phyloP scores from a whole-genome alignment of 768 basidiomycete species.

The Hygrocybe coccinea region DNA sequence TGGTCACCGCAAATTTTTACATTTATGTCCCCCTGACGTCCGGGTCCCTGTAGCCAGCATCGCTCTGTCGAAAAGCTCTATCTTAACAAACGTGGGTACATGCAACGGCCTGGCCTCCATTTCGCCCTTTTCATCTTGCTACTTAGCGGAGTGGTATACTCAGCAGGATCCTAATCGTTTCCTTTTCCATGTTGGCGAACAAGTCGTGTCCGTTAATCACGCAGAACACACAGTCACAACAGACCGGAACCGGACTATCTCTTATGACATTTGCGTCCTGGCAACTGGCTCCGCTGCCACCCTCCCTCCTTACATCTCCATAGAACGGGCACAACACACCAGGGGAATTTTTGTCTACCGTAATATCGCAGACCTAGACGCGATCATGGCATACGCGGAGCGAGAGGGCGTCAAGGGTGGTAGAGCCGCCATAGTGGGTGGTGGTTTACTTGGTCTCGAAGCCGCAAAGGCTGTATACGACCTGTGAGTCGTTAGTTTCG shows the following conservation, averaged over 20 bases:
- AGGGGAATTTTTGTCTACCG: slow-evolving; percentile 69
- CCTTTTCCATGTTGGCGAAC: slow-evolving; percentile 46
- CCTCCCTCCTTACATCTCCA: slow-evolving; percentile 53
- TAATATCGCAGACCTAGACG: slow-evolving; percentile 62
- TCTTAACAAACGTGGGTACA: slow-evolving; percentile 34
- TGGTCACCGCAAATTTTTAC: slow-evolving; percentile 37
- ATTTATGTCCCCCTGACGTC: slow-evolving; percentile 8
- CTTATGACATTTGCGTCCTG: slow-evolving; percentile 61
- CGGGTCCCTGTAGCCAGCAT: not conserved
- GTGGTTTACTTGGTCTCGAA: slow-evolving; percentile 68
- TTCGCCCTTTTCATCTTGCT: slow-evolving; percentile 18
- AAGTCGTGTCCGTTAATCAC: slow-evolving; percentile 37
- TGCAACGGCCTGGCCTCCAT: not conserved
- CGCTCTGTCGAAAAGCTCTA: slow-evolving; percentile 50
- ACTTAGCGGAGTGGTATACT: slow-evolving; percentile 46
- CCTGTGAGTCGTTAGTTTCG: slow-evolving; percentile 22
- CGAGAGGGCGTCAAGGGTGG: slow-evolving; percentile 34
- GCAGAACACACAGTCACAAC: slow-evolving; percentile 43
- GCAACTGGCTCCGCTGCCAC: slow-evolving; percentile 66
- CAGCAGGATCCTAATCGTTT: slow-evolving; percentile 55
- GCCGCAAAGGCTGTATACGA: slow-evolving; percentile 71
- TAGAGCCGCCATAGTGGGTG: slow-evolving; percentile 56
- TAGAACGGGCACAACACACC: slow-evolving; percentile 33
- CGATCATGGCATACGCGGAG: slow-evolving; percentile 56
- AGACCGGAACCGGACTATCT: slow-evolving; percentile 38